These are phyloP conservation scores for Myrmaecium sp. DNA, from an alignment of 2,329 filamentous ascomycete species.

Conservation along the genomic window DNA sequence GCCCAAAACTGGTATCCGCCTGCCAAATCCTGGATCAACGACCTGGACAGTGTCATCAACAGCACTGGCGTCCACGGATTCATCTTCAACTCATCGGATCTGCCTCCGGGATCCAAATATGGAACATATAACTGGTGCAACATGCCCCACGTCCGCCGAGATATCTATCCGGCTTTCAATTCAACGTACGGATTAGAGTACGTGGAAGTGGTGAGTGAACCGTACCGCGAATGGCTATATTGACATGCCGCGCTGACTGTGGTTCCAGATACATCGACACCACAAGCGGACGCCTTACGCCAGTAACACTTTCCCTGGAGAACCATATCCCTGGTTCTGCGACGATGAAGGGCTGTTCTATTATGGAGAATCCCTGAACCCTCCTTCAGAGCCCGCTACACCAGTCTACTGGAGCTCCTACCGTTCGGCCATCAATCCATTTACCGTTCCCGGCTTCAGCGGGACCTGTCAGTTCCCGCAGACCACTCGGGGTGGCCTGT, in stretches of 20 bases:
- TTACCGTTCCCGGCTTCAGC: slow-evolving; percentile 47
- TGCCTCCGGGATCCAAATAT: slow-evolving; percentile 36
- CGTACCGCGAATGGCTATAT: slow-evolving; percentile 3
- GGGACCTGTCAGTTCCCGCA: slow-evolving; percentile 70
- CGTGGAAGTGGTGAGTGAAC: slow-evolving; percentile 49
- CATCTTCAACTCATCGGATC: slow-evolving; percentile 49
- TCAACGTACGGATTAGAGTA: slow-evolving; percentile 50
- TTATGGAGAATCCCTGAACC: slow-evolving; percentile 42
- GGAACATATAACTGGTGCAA: slow-evolving; percentile 69
- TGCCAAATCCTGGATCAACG: slow-evolving; percentile 36
- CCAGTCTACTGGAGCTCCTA: slow-evolving; percentile 50
- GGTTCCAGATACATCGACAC: slow-evolving; percentile 54
- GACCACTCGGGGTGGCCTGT: slow-evolving; percentile 53
- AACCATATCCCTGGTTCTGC: slow-evolving; percentile 58
- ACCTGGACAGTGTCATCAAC: slow-evolving; percentile 39
- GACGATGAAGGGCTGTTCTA: slow-evolving; percentile 52
- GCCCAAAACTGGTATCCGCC: slow-evolving; percentile 16
- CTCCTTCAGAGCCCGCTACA: slow-evolving; percentile 30
- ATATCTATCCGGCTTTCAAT: slow-evolving; percentile 42
- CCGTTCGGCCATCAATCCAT: slow-evolving; percentile 47
- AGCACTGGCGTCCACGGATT: slow-evolving; percentile 53
- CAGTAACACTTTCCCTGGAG: slow-evolving; percentile 57
- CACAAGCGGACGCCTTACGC: slow-evolving; percentile 75
- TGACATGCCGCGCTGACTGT: slow-evolving; percentile 1
- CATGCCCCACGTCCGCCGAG: slow-evolving; percentile 62